These are phyloP conservation scores for Ogataea saltuana DNA, from an alignment of 805 yeast genomes.

Conservation along the genomic window DNA sequence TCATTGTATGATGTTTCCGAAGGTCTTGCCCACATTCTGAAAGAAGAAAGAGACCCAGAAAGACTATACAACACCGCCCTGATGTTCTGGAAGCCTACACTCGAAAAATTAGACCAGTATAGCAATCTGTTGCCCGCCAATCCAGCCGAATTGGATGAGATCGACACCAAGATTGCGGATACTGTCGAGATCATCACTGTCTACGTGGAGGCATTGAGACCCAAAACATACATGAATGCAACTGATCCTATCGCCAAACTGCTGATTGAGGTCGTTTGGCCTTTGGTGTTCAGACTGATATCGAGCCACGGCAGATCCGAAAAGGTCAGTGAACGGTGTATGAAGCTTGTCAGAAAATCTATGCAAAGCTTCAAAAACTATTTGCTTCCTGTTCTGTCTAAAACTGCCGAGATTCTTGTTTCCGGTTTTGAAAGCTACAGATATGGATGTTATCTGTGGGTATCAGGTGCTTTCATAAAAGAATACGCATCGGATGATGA, in stretches of 20 bases:
- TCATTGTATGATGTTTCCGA: conserved; percentile 81
- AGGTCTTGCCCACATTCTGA: conserved; percentile 83
- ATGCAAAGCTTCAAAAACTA: conserved; percentile 62
- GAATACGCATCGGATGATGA: conserved; percentile 61
- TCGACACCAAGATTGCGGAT: conserved; percentile 59
- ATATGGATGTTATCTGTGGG: conserved; percentile 87
- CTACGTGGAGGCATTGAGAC: conserved; percentile 57
- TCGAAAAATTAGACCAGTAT: conserved; percentile 44
- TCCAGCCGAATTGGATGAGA: conserved; percentile 34
- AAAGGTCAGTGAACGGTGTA: conserved; percentile 70
- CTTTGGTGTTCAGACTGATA: conserved; percentile 50
- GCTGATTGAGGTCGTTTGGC: conserved; percentile 58
- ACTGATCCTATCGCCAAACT: conserved; percentile 53
- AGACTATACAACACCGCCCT: conserved; percentile 53
- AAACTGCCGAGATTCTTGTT: conserved; percentile 65
- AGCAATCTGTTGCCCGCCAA: conserved; percentile 12
- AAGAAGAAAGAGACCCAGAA: conserved; percentile 52
- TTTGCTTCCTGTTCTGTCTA: conserved; percentile 58
- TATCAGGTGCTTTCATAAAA: conserved; percentile 76
- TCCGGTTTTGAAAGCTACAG: conserved; percentile 69
- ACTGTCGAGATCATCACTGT: conserved; percentile 68
- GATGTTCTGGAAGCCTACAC: conserved; percentile 67
- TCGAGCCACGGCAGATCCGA: conserved; percentile 57
- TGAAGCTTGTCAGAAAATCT: conserved; percentile 66
- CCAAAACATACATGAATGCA: conserved; percentile 38